Base-by-base conservation (phyloP, 1,284 basidiomycete genomes). In the Thelephora terrestris region DNA sequence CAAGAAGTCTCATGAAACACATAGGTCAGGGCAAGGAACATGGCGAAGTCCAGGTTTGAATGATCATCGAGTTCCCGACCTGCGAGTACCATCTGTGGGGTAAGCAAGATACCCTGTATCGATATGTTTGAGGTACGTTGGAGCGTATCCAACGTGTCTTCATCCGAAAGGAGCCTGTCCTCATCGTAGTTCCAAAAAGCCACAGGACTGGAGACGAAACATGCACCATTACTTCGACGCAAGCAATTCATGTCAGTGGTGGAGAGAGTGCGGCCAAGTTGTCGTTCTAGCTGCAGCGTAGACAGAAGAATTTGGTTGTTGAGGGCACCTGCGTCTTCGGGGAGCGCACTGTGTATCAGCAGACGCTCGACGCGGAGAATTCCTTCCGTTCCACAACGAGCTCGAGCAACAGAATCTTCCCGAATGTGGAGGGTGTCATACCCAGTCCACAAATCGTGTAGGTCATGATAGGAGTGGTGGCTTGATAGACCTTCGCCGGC, bases 331-430 rank as follows among this genome's bases (percentile, higher is more conserved):
- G 76, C 66, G 36, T 75, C 56, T 46, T 76, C 75, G 5, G 65
- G 61, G 2, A 69, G 64, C 7, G 73, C 69, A 53, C 75, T 78
- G 61, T 79, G 79, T 29, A 91, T 69, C 45, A 91, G 66, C 43
- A 91, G 70, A 42, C 85, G 78, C 59, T 91, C 88, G 36, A 88
- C 71, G n/a, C 88, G 80, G 17, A 91, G 65, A n/a, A 84, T 80
- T 43, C 78, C 74, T 37, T 81, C 81, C 49, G 70, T 70, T n/a
- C 78, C 78, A 58, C 89, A 89, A 51, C 79, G 75, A 6, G 83
- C 83, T 24, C 79, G 75, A 43, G 81, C 76, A 25, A 85, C 71
- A n/a, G 82, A 74, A 58, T 88, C 83, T 48, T 82, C 79, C 35
- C 77, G 75, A 17, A 78, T 69, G 43, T 74, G 76, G n/a, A 90